Evolutionary conservation across 1,139 yeast species (phyloP).

Genomic region (Trichomonascaceae sp.): DNA sequence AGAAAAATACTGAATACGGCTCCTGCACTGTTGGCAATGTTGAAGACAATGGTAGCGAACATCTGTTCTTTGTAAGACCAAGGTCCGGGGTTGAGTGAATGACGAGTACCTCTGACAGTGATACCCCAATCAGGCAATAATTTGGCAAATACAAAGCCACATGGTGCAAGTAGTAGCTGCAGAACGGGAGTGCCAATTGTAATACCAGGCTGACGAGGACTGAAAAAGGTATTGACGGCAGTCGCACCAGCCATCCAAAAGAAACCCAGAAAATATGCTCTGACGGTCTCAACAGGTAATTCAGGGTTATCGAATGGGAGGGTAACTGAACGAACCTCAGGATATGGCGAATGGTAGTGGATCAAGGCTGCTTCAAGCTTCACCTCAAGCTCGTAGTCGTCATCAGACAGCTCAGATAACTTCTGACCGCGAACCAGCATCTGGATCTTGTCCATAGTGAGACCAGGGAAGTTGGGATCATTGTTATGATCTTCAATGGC

Average conservation of each 20-base stretch:
- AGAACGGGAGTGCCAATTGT: constrained; percentile 43
- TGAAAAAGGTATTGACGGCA: constrained; percentile 53
- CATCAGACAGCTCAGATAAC: constrained; percentile 24
- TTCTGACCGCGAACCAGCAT: constrained; percentile 16
- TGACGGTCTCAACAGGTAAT: constrained; percentile 48
- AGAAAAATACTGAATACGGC: constrained; percentile 8
- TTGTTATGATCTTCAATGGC: constrained; percentile 39
- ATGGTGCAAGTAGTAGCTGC: constrained; percentile 54
- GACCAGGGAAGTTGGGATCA: constrained; percentile 47
- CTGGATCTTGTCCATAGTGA: constrained; percentile 15
- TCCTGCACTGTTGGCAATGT: constrained; percentile 10
- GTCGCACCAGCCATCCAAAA: constrained; percentile 53
- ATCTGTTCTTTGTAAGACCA: constrained; percentile 70
- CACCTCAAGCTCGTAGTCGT: constrained; percentile 28
- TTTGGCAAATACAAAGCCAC: constrained; percentile 37
- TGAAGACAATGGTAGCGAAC: constrained; percentile 46
- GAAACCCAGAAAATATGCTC: constrained; percentile 51
- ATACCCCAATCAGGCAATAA: constrained; percentile 48
- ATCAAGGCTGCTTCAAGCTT: constrained; percentile 47
- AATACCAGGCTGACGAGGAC: constrained; percentile 50
- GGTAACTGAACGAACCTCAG: constrained; percentile 45
- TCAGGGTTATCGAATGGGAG: constrained; percentile 35
- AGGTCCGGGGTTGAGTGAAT: constrained; percentile 52
- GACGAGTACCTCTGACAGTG: constrained; percentile 35
- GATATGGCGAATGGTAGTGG: constrained; percentile 54